Conservation (phyloP, 1,284 basidiomycete genomes). For the Rhodotorula mucilaginosa region DNA sequence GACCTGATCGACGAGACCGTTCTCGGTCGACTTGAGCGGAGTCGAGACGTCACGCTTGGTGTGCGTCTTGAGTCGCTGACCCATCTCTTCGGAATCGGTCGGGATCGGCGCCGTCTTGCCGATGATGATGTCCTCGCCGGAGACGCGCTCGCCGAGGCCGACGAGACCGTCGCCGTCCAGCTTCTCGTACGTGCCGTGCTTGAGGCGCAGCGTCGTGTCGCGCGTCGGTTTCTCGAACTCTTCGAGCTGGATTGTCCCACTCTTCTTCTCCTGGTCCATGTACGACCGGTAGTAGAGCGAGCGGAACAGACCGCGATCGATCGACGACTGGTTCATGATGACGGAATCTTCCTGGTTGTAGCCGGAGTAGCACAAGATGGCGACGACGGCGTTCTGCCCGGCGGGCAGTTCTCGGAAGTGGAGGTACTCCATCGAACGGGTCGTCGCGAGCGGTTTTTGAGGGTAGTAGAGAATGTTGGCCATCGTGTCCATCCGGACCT, state of each 20-base stretch:
- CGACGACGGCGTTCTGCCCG: constrained; percentile 96
- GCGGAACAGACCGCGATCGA: constrained; percentile 96
- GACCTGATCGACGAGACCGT: constrained; percentile 96
- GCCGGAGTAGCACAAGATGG: constrained; percentile 96
- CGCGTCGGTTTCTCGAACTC: constrained; percentile 96
- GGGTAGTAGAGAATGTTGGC: constrained; percentile 97
- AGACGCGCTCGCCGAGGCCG: constrained; percentile 90
- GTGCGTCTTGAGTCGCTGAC: constrained; percentile 87
- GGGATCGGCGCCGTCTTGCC: constrained; percentile 98
- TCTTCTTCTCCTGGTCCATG: constrained; percentile 95
- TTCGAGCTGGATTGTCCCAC: constrained; percentile 85
- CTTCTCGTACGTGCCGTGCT: constrained; percentile 98
- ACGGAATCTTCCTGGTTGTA: constrained; percentile 99
- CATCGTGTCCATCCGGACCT: constrained; percentile 97
- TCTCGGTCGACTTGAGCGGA: constrained; percentile 95
- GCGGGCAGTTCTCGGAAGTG: constrained; percentile 97
- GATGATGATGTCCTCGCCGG: constrained; percentile 97
- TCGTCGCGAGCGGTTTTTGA: constrained; percentile 97
- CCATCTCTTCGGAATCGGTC: constrained; percentile 93
- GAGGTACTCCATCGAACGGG: constrained; percentile 97
- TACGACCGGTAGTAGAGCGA: constrained; percentile 97
- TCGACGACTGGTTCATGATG: constrained; percentile 99
- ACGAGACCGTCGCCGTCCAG: constrained; percentile 94
- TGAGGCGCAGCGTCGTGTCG: constrained; percentile 91
- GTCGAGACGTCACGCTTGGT: constrained; percentile 93